Conservation (phyloP, 352 stramenopile species). For the Phytophthora megakarya region DNA sequence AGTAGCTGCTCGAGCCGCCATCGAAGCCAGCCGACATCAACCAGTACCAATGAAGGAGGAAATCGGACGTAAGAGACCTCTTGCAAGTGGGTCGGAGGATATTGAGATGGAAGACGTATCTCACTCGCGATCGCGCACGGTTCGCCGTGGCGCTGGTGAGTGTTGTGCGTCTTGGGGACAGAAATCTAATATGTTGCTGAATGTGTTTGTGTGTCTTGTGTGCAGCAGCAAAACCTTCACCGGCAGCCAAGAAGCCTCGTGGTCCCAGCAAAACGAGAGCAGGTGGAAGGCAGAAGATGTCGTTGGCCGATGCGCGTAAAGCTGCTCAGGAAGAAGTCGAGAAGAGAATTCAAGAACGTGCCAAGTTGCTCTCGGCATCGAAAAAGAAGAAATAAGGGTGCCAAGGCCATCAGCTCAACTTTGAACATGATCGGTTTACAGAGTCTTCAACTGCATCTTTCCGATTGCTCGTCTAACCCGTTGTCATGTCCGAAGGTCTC, state of each 20-base stretch:
- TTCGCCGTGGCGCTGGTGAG: constrained; percentile 40
- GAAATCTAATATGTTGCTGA: constrained; percentile 28
- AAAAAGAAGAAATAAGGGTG: constrained; percentile 75
- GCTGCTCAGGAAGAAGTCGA: constrained; percentile 79
- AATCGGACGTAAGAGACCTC: constrained; percentile 50
- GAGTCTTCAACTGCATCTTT: background rate
- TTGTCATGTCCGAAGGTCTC: background rate
- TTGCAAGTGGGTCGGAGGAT: constrained; percentile 41
- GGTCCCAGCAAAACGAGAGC: constrained; percentile 44
- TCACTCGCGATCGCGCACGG: constrained; percentile 32
- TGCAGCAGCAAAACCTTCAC: constrained; percentile 40
- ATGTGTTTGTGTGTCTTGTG: constrained; percentile 25
- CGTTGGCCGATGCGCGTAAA: constrained; percentile 62
- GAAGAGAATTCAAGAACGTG: constrained; percentile 66
- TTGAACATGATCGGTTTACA: constrained; percentile 18
- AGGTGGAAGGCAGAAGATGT: constrained; percentile 51
- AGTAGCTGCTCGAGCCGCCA: constrained; percentile 67
- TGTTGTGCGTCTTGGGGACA: constrained; percentile 21
- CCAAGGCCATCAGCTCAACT: background rate
- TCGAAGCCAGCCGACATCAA: constrained; percentile 64
- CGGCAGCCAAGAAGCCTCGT: constrained; percentile 58
- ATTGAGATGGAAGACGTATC: constrained; percentile 66
- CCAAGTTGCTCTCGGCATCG: constrained; percentile 52
- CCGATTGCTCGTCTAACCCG: too few relatives aligned
- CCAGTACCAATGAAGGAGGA: constrained; percentile 41